Evolutionary conservation across 306 rosid genomes (phyloP), one percentile per base, ranked within the genome.

Genomic region (Macrotyloma uniflorum): DNA sequence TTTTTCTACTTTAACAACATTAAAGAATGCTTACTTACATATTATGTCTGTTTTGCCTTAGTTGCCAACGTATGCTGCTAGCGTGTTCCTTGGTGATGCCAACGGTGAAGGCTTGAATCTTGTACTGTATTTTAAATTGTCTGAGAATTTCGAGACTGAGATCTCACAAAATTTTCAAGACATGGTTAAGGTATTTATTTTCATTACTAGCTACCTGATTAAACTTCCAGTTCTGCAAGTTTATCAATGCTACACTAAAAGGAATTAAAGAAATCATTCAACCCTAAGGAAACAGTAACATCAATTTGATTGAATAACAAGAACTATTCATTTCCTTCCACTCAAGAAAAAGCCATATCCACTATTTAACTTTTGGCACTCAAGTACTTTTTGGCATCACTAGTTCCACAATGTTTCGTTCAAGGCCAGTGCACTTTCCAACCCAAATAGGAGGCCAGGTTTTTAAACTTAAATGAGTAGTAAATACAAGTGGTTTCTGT

Each of bases 51-150:
- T 72, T 26, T 53, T 81, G 33, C 49, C 28, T 24, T 85, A 94
- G 98, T 78, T 94, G 72, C 98, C 98, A 20, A 86, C 92, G 45
- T 94, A 94, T 86, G 90, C 97, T 58, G 91, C 95, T 64, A 64
- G 91, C 5, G 76, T 94, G 87, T 94, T 92, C 86, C 76, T 79
- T 7, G 95, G 98, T 53, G 96, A 92, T 16, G 85, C 81, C 33
- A 72, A 89, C 45, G 98, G 98, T 5, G 97, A 94, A 86, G 95
- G 98, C 81, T 84, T 94, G 93, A 92, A 93, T 81, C 97, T 94
- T 79, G 97, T 94, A 2, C 79, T 94, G 51, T 92, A 92, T 80
- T 94, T 94, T 63, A 92, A 80, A 82, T 74, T 92, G 47, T 86
- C 89, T 2, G 93, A 94, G 55, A 81, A 83, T 74, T 92, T 87